Percentiles rank a stretch among this genome's conserved stretches.
Evolutionary conservation across 441 rosid species (phyloP).

Genomic region (Mallotus repandus): DNA sequence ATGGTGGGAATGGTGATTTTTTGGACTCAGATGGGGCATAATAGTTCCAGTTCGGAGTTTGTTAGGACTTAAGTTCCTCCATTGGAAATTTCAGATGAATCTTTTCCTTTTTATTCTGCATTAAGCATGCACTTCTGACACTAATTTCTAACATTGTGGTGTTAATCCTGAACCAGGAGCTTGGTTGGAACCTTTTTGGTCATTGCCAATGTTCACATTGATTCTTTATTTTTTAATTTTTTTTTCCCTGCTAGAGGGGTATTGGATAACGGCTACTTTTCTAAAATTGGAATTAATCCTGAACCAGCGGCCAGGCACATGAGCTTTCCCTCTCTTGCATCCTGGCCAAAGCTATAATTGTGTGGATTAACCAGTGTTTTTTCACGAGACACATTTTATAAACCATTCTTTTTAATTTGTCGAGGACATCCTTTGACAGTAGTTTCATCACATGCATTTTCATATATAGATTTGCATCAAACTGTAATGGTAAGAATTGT

Average conservation of each 20-base stretch:
- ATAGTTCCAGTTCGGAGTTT: no score
- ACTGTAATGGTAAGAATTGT: conserved; percentile 15
- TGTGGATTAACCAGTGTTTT: background rate
- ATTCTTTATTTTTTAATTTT: background rate
- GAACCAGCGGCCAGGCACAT: background rate
- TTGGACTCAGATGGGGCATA: no score
- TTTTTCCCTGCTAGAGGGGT: background rate
- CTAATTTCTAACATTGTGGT: no score
- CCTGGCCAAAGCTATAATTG: background rate
- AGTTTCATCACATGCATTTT: background rate
- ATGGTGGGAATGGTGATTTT: no score
- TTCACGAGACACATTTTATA: background rate
- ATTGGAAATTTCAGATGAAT: no score
- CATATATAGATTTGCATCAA: background rate
- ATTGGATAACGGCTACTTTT: background rate
- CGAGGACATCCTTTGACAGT: background rate
- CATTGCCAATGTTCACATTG: background rate
- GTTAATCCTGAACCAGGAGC: no score
- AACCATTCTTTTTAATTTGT: background rate
- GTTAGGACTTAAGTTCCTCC: no score
- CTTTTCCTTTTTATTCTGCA: no score
- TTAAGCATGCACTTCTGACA: no score
- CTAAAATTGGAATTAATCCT: background rate
- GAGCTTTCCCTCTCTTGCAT: background rate
- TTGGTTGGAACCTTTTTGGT: background rate